These are phyloP conservation scores for Phytophthora ramorum DNA, from an alignment of 352 stramenopile species.

Conservation along the genomic window DNA sequence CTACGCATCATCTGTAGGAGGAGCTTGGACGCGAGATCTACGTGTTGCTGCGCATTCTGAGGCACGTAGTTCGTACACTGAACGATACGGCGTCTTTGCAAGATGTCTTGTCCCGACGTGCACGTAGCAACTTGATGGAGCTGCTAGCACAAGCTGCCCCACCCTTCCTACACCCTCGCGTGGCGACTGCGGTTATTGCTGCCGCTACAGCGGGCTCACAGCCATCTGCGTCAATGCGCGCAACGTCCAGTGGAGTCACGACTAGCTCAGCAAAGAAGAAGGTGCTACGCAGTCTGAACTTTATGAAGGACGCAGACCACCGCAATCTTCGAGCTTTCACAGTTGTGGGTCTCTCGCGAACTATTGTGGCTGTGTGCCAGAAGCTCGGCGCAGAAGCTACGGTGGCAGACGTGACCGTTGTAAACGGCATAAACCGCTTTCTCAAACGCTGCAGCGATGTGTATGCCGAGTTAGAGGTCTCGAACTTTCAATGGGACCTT, in stretches of 20 bases:
- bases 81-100: constrained; percentile 51
- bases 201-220: constrained; percentile 40
- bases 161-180: constrained; percentile 71
- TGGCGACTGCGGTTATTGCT: constrained; percentile 59
- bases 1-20: constrained; percentile 34
- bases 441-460: constrained; percentile 70
- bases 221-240: constrained; percentile 10
- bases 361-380: constrained; percentile 66
- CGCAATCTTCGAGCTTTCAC: constrained; percentile 68
- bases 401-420: constrained; percentile 39
- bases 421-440: constrained; percentile 67
- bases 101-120: constrained; percentile 57
- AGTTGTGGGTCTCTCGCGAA: constrained; percentile 66
- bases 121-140: constrained; percentile 51
- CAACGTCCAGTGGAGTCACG: constrained; percentile 17
- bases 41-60: constrained; percentile 67
- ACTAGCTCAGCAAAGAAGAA: constrained; percentile 39
- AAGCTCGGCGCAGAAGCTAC: constrained; percentile 62
- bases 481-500: constrained; percentile 81
- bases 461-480: constrained; percentile 78
- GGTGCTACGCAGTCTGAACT: constrained; percentile 51
- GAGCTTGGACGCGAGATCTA: constrained; percentile 80
- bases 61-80: constrained; percentile 67
- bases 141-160: constrained; percentile 62
- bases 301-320: constrained; percentile 58